Base-by-base conservation (phyloP, 176 grass and related monocot species). In the Oryza brachyantha region DNA sequence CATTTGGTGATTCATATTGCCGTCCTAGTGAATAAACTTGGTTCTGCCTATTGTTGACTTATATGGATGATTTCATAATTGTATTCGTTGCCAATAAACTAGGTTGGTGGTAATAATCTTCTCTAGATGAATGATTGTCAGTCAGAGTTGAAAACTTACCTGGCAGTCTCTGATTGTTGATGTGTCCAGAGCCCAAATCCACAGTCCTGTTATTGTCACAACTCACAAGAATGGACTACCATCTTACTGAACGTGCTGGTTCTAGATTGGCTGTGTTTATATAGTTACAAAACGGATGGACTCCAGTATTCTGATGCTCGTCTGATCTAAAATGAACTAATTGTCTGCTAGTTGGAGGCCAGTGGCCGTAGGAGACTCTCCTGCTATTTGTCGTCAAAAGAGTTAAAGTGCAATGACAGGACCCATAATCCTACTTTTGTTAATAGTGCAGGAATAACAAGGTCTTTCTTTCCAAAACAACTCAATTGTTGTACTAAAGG, bases 271-370 rank as follows among this genome's bases (percentile, higher is more conserved):
- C 50, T 12, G 3, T 60, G 4, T 50, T 38, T 39, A n/a, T 46
- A 17, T 17, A 60, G 38, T 38, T 39, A 45, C 42, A 72, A 65
- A 52, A 14, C 27, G 12, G 11, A 37, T 17, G 32, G 2, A 76
- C 8, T 29, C 16, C 22, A 29, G 77, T 40, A 25, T 46, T 16
- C 50, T 68, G 32, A 11, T 7, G 24, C 3, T 73, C 19, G 29
- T 27, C 10, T 37, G 31, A 67, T 35, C 61, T 19, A 3, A 52
- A 29, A 29, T 7, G 22, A 29, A 26, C 16, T 62, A 16, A 34
- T 60, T 76, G 8, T 69, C n/a, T 84, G 37, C 5, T 61, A 70
- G 65, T 62, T 70, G 64, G 37, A 35, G 29, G 21, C n/a, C 5
- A 34, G 37, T 58, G 27, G 11, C n/a, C n/a, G n/a, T n/a, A n/a